A percentile compares a stretch with the other conserved stretches of the same genome.
Conservation (phyloP, 1,284 basidiomycete genomes). For the Stygiomarasmius scandens region DNA sequence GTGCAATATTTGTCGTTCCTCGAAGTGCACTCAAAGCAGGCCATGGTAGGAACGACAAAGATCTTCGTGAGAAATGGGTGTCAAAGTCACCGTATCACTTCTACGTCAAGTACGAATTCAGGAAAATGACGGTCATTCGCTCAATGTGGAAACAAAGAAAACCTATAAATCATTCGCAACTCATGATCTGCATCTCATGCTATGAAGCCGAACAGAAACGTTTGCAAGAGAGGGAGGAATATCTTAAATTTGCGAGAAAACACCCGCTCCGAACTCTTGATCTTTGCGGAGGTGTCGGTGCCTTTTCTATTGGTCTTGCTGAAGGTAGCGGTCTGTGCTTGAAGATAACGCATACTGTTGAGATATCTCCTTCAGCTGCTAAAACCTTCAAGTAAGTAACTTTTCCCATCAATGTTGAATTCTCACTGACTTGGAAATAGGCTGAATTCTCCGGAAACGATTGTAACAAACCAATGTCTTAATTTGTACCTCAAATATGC, state of each 20-base stretch:
- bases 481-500: conserved; percentile 61
- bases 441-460: conserved; percentile 46
- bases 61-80: conserved; percentile 48
- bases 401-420: not conserved
- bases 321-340: conserved; percentile 51
- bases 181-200: conserved; percentile 52
- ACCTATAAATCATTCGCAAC: conserved; percentile 32
- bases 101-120: conserved; percentile 53
- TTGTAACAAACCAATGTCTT: conserved; percentile 60
- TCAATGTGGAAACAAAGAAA: conserved; percentile 40
- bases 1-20: conserved; percentile 49
- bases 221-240: conserved; percentile 31
- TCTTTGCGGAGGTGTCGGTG: conserved; percentile 67
- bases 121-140: conserved; percentile 33
- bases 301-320: conserved; percentile 61
- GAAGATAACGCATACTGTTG: conserved; percentile 63
- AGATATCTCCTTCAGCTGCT: conserved; percentile 73
- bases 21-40: conserved; percentile 21
- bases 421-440: conserved; percentile 30
- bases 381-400: conserved; percentile 55
- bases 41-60: conserved; percentile 18
- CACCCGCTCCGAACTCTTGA: conserved; percentile 54
- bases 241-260: conserved; percentile 30
- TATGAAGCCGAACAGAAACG: conserved; percentile 33
- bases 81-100: conserved; percentile 56